Evolutionary conservation across 768 basidiomycete genomes (phyloP).

Genomic region (Lactarius vividus): DNA sequence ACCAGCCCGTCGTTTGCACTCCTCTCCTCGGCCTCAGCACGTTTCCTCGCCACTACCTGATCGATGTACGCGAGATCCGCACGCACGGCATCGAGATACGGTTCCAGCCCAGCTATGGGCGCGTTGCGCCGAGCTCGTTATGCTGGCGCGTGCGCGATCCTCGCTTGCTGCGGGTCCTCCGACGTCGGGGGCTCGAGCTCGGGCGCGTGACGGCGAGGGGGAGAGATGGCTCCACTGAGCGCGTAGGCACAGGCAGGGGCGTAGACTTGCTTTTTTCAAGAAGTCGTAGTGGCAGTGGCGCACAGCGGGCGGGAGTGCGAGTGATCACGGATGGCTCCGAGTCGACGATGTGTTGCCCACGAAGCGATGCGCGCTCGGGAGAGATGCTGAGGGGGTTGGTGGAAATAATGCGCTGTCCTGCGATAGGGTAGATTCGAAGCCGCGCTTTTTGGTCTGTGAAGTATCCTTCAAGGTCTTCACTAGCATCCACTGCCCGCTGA

Average conservation of each 20-base stretch:
- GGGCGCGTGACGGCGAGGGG: conserved; percentile 16
- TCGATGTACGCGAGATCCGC: conserved; percentile 13
- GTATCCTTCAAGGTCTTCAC: no score
- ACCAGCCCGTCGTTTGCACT: background rate
- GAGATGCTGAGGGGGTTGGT: no score
- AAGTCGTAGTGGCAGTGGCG: background rate
- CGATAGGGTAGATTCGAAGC: no score
- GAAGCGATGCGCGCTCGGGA: background rate
- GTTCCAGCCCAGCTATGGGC: conserved; percentile 16
- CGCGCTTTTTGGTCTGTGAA: no score
- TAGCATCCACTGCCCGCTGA: background rate
- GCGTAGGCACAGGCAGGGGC: background rate
- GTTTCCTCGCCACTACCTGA: background rate
- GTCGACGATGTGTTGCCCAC: background rate
- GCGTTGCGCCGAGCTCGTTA: conserved; percentile 2
- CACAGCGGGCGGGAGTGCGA: background rate
- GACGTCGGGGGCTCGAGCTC: conserved; percentile 17
- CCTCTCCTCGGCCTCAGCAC: background rate
- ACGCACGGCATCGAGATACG: conserved; percentile 6
- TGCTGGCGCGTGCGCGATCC: conserved; percentile 2
- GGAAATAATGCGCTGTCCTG: no score
- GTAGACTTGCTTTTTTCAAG: background rate
- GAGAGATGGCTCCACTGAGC: background rate
- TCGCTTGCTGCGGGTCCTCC: conserved; percentile 17
- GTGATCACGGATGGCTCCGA: background rate